A percentile compares a stretch with the other conserved stretches of the same genome.
These are phyloP conservation scores for Aureobasidium uvarum DNA, from an alignment of 2,329 filamentous ascomycete species.

Conservation along the genomic window DNA sequence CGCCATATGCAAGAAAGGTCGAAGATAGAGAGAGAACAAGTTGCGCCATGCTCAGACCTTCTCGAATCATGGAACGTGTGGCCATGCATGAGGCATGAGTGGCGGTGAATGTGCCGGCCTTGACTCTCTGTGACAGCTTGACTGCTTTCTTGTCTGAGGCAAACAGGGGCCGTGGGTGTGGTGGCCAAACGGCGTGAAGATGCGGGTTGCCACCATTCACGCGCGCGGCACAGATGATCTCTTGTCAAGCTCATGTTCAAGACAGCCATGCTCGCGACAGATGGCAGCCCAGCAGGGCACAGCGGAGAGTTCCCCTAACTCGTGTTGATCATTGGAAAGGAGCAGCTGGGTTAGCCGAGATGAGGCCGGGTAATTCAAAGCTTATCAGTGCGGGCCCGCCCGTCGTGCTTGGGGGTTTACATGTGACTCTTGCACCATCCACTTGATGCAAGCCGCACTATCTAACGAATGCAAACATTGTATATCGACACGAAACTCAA, in stretches of 20 bases:
- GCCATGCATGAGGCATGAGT: background rate
- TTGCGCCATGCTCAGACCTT: background rate
- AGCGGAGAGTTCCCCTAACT: background rate
- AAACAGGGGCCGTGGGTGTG: background rate
- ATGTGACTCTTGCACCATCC: slow-evolving; percentile 1
- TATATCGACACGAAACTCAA: background rate
- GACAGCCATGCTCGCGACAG: background rate
- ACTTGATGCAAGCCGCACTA: background rate
- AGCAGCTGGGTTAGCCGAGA: slow-evolving; percentile 12
- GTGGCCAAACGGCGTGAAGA: background rate
- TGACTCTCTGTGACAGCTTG: too few species aligned
- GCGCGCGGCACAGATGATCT: background rate
- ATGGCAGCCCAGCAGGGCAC: slow-evolving; percentile 12
- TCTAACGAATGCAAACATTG: too few species aligned
- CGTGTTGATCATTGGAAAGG: background rate
- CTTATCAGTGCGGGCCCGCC: slow-evolving; percentile 20
- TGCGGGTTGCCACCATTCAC: background rate
- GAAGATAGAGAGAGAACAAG: background rate
- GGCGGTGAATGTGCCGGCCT: slow-evolving; percentile 8
- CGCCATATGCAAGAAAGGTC: slow-evolving; percentile 2
- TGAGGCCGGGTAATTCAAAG: slow-evolving; percentile 10
- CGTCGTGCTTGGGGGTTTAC: background rate
- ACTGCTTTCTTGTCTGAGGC: too few species aligned
- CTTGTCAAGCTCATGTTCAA: too few species aligned
- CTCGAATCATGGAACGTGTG: slow-evolving; percentile 21